Conservation (phyloP, 352 stramenopile genomes). For the Thraustochytrium striatum region DNA sequence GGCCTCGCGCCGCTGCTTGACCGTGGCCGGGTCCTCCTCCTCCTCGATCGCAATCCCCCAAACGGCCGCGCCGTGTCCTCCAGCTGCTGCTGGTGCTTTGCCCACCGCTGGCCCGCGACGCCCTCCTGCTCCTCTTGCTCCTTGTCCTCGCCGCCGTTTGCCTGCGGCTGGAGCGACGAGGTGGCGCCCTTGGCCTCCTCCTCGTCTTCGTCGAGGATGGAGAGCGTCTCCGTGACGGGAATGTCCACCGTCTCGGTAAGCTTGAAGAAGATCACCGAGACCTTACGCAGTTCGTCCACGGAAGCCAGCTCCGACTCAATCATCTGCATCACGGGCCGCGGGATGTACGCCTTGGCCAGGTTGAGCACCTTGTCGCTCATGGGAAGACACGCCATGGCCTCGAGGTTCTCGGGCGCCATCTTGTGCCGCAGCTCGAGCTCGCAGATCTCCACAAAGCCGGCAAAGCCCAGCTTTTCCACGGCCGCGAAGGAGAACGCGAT, state of each 20-base stretch:
- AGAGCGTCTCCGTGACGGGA: not conserved
- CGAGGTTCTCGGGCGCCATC: slow-evolving; percentile 42
- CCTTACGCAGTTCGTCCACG: slow-evolving; percentile 21
- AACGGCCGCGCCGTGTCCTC: too few species aligned
- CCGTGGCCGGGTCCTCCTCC: not conserved
- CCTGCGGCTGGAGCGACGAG: too few species aligned
- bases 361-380: not conserved
- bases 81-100: too few species aligned
- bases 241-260: not conserved
- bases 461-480: not conserved
- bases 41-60: not conserved
- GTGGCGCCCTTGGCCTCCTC: too few species aligned
- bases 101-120: too few species aligned
- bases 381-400: slow-evolving; percentile 22
- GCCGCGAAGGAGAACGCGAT: not conserved
- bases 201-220: too few species aligned
- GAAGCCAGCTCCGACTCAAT: not conserved
- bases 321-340: slow-evolving; percentile 33
- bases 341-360: slow-evolving; percentile 27
- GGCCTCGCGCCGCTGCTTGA: not conserved
- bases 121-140: too few species aligned
- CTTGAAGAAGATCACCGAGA: slow-evolving; percentile 40
- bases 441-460: slow-evolving; percentile 3
- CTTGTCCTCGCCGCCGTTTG: too few species aligned
- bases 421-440: slow-evolving; percentile 25